Conservation (phyloP, 73 alveolate species). For the Paramecium pentaurelia region DNA sequence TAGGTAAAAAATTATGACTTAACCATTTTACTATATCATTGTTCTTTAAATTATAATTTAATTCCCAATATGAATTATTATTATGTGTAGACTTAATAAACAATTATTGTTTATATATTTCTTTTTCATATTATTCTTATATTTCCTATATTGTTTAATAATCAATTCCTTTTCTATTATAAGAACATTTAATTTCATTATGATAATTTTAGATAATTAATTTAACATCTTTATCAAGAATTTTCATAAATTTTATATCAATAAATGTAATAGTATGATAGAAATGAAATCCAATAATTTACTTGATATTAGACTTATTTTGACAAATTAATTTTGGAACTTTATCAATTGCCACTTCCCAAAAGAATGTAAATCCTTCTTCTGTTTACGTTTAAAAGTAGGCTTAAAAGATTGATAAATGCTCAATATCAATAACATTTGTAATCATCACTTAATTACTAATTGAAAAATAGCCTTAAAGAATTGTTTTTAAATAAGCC, state of each 20-base stretch:
- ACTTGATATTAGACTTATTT: not conserved
- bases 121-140: not conserved
- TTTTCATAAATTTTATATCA: not conserved
- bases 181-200: not conserved
- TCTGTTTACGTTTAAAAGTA: not conserved
- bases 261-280: not conserved
- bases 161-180: not conserved
- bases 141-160: not conserved
- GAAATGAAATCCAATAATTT: not conserved
- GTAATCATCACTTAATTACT: not conserved
- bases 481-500: not conserved
- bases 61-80: not conserved
- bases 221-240: not conserved
- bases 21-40: not conserved
- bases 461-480: not conserved
- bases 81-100: not conserved
- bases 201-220: not conserved
- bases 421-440: not conserved
- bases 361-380: not conserved
- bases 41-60: not conserved
- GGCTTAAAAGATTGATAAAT: not conserved
- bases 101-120: not conserved
- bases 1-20: not conserved
- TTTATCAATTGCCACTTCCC: conserved; percentile 16
- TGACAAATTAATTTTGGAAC: not conserved